phyloP scores from a whole-genome alignment of 108 stramenopile genomes.

The Skeletonema menzelii region DNA sequence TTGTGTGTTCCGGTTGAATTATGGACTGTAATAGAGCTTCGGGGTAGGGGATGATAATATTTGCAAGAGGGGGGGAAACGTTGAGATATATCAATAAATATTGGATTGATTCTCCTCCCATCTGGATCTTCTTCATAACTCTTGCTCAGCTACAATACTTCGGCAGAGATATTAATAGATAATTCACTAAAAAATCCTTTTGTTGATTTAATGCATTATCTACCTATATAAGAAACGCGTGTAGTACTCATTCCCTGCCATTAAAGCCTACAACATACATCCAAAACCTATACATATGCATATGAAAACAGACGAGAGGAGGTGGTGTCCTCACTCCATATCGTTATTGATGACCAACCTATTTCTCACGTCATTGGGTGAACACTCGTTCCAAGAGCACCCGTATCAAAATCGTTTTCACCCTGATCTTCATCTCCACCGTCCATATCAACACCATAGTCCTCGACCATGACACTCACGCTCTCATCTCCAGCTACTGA shows the following conservation, averaged over 20 bases:
- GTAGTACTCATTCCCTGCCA: not conserved
- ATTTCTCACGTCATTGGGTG: not conserved
- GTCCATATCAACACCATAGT: conserved; percentile 20
- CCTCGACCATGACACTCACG: conserved; percentile 29
- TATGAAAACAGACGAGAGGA: not conserved
- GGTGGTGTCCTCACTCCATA: not conserved
- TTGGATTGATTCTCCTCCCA: not conserved
- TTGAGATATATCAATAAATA: not conserved
- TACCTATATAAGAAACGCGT: not conserved
- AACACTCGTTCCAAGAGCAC: conserved; percentile 14
- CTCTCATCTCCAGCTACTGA: conserved; percentile 23
- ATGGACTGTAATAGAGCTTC: conserved; percentile 67
- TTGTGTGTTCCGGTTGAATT: conserved; percentile 93
- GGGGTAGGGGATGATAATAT: not conserved
- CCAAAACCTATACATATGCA: not conserved
- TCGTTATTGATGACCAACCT: not conserved
- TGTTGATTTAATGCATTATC: not conserved
- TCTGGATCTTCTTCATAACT: not conserved
- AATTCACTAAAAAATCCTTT: not conserved
- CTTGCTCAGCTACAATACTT: not conserved
- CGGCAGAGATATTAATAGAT: not conserved
- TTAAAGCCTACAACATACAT: not conserved
- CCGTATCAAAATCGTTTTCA: conserved; percentile 45
- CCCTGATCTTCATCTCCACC: conserved; percentile 29
- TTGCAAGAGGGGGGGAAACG: not conserved